These are phyloP conservation scores for Rhizoclosmatium sp. DNA, from an alignment of 192 early-diverging fungal genomes.

Conservation along the genomic window DNA sequence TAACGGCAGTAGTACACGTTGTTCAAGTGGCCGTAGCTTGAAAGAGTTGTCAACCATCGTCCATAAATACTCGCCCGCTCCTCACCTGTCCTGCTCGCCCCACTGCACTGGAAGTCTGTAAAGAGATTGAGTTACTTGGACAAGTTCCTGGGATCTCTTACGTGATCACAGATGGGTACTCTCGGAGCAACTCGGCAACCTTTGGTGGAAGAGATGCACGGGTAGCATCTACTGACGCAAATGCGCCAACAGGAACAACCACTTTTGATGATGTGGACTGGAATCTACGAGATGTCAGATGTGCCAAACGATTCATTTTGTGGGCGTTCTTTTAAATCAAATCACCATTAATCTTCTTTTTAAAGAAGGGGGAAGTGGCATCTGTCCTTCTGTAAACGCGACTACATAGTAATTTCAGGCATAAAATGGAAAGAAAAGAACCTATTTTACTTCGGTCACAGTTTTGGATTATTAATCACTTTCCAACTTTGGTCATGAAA, in stretches of 20 bases:
- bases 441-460: no score
- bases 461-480: no score
- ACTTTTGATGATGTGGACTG: neutral
- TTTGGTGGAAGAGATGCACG: constrained; percentile 32
- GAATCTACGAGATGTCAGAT: neutral
- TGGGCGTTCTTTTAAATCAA: neutral
- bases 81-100: constrained; percentile 32
- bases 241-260: neutral
- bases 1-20: constrained; percentile 42
- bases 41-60: constrained; percentile 4
- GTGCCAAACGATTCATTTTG: neutral
- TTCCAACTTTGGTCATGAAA: no score
- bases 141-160: constrained; percentile 19
- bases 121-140: constrained; percentile 31
- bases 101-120: constrained; percentile 33
- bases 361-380: no score
- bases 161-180: constrained; percentile 37
- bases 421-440: no score
- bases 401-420: no score
- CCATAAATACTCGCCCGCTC: neutral
- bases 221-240: constrained; percentile 1
- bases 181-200: constrained; percentile 29
- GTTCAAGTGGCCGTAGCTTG: constrained; percentile 38
- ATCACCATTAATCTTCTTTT: neutral
- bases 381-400: no score